Evolutionary conservation across 75 land plant species (phyloP).

Genomic region (Picea glauca): DNA sequence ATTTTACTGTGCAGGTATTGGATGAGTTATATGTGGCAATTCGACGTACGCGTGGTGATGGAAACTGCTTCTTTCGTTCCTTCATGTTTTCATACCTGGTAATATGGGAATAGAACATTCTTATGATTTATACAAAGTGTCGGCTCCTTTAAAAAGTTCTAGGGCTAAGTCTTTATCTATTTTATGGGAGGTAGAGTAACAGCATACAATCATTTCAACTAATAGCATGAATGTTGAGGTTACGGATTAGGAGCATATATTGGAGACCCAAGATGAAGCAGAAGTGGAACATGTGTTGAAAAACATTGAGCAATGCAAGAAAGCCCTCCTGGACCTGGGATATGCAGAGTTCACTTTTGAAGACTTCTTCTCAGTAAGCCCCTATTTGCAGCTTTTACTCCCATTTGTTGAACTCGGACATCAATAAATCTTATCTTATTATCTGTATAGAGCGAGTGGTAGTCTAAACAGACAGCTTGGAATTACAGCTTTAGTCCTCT

Average conservation of each 20-base stretch:
- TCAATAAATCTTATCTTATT: no score
- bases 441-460: no score
- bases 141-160: background rate
- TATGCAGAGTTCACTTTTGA: constrained; percentile 94
- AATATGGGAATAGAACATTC: constrained; percentile 1
- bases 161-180: constrained; percentile 7
- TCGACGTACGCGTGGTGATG: constrained; percentile 93
- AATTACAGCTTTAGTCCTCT: no score
- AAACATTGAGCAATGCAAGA: constrained; percentile 32
- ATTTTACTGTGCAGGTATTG: constrained; percentile 47
- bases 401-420: no score
- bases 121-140: background rate
- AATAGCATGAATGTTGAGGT: constrained; percentile 9
- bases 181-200: constrained; percentile 1
- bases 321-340: constrained; percentile 51
- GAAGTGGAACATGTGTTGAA: constrained; percentile 49
- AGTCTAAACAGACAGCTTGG: no score
- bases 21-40: constrained; percentile 65
- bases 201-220: background rate
- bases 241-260: constrained; percentile 78
- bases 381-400: background rate
- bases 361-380: constrained; percentile 79
- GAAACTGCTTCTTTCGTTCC: constrained; percentile 92
- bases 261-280: constrained; percentile 65
- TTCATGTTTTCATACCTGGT: constrained; percentile 98